A percentile compares a stretch with the other conserved stretches of the same genome.
These are phyloP conservation scores for Mercurialis annua DNA, from an alignment of 345 rosid genomes.

Conservation along the genomic window DNA sequence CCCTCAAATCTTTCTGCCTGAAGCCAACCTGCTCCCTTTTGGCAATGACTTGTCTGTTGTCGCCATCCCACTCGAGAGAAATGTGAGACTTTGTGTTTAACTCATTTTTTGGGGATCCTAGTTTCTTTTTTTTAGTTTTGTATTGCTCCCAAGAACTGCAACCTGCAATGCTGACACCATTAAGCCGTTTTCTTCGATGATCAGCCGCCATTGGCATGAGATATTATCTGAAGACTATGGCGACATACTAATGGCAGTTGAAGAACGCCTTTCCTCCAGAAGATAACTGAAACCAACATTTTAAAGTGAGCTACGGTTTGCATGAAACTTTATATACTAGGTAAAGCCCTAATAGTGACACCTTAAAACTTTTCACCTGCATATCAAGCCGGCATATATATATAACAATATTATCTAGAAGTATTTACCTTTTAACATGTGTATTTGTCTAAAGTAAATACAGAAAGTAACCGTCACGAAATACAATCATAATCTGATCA, in stretches of 20 bases:
- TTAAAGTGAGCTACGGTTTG: slow-evolving; percentile 3
- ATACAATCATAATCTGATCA: background rate
- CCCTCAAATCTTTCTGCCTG: slow-evolving; percentile 59
- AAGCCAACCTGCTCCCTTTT: slow-evolving; percentile 84
- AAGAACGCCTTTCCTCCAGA: slow-evolving; percentile 17
- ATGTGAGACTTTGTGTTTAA: slow-evolving; percentile 57
- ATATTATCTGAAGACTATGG: slow-evolving; percentile 16
- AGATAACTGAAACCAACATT: slow-evolving; percentile 21
- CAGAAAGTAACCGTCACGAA: background rate
- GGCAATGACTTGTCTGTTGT: slow-evolving; percentile 58
- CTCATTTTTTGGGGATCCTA: slow-evolving; percentile 39
- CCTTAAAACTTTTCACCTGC: background rate
- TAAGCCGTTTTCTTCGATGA: slow-evolving; percentile 72
- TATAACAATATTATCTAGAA: background rate
- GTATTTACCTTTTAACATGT: background rate
- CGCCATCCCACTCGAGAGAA: slow-evolving; percentile 82
- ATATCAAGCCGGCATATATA: background rate
- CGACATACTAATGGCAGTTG: slow-evolving; percentile 8
- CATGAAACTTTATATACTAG: background rate
- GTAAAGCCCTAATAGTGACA: background rate
- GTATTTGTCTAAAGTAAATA: background rate
- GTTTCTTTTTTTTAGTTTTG: slow-evolving; percentile 63
- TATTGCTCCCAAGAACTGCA: slow-evolving; percentile 51
- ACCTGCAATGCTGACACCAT: slow-evolving; percentile 54
- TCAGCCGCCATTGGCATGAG: slow-evolving; percentile 69